Conservation (phyloP, 2,329 filamentous ascomycete genomes). For the Calonectria ilicicola region DNA sequence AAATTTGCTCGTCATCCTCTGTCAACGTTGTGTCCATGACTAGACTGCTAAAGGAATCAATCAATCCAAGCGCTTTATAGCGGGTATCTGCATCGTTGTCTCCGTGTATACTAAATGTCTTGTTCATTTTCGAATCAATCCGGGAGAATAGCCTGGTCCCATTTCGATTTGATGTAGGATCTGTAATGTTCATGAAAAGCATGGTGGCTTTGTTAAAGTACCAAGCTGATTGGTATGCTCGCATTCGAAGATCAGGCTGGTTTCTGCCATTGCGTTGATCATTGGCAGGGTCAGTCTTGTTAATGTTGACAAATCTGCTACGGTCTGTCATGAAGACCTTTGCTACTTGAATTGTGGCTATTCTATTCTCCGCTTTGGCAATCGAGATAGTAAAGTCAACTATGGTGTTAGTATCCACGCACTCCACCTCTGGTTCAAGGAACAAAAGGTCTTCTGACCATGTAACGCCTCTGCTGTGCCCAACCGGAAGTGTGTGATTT, state of each 20-base stretch:
- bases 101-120: slow-evolving; percentile 21
- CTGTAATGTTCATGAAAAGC: slow-evolving; percentile 54
- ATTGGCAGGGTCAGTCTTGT: slow-evolving; percentile 46
- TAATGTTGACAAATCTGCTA: slow-evolving; percentile 56
- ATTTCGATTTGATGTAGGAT: slow-evolving; percentile 20
- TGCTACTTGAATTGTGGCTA: slow-evolving; percentile 14
- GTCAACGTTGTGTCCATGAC: neutral
- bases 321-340: slow-evolving; percentile 52
- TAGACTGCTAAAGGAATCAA: neutral
- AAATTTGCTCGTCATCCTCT: neutral
- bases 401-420: slow-evolving; percentile 57
- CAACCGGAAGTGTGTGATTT: slow-evolving; percentile 55
- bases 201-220: slow-evolving; percentile 54
- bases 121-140: slow-evolving; percentile 21
- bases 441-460: slow-evolving; percentile 63
- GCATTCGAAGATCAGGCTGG: slow-evolving; percentile 49
- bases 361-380: neutral
- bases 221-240: slow-evolving; percentile 59
- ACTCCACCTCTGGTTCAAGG: slow-evolving; percentile 57
- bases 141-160: slow-evolving; percentile 15
- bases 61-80: neutral
- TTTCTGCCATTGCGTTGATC: slow-evolving; percentile 45
- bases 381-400: slow-evolving; percentile 51
- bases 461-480: slow-evolving; percentile 47
- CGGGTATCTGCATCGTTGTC: neutral